Base-by-base conservation (phyloP, 2,329 filamentous ascomycete species). In the Penicillium glabrum region DNA sequence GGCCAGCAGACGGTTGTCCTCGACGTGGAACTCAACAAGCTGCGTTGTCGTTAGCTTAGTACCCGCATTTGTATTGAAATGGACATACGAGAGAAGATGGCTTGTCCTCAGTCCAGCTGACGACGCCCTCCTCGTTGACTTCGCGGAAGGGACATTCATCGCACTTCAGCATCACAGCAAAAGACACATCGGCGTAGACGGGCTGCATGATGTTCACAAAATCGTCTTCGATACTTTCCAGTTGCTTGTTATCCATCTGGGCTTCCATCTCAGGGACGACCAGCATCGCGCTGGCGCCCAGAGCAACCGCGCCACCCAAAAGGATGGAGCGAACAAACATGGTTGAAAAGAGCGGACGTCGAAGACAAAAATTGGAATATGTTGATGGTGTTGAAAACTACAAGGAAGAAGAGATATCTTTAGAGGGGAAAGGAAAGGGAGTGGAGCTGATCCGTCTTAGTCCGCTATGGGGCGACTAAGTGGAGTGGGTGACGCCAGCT, bases 111-210 rank as follows among this genome's bases (percentile, higher is more conserved):
- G 68, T 64, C 71, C 70, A 72, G 65, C 58, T 67, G 59, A 69
- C 63, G 29, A 61, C 57, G 19, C 70, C 69, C 58, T 71, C 64
- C 9, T 67, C 60, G 33, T 60, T 57, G 14, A 67, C 51, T 57
- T 71, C 65, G 31, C 70, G 70, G 62, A 77, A 74, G 1, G 75
- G 75, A 53, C 75, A 78, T 44, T 76, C 72, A 31, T 67, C 64
- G 61, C 75, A 78, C 46, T 63, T 58, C 21, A 77, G 63, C 45
- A 77, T 55, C 21, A 64, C 58, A 33, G 69, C 61, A 47, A 69
- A 59, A 46, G 67, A 66, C 13, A 66, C 61, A 46, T 70, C 61
- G 14, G 63, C 51, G 39, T 70, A 64, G 23, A 69, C 24, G 1
- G 67, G 70, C 8, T 46, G 37, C 43, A 67, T 59, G 13, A 72